Evolutionary conservation across 805 yeast species (phyloP).

Genomic region (Tetrapisispora pingtungensis): DNA sequence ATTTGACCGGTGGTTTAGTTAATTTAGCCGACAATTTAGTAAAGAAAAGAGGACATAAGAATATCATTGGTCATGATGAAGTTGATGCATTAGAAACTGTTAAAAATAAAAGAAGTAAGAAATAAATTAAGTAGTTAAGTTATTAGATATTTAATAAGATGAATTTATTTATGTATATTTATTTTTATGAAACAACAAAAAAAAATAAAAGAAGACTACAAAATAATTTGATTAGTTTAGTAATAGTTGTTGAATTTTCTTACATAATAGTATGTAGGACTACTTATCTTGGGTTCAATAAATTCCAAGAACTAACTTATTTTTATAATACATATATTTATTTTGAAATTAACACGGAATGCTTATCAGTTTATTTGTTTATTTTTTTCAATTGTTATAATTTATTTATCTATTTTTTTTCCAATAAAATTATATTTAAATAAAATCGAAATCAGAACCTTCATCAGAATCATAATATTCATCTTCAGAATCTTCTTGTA

Average conservation of each 20-base stretch:
- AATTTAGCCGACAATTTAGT: slow-evolving; percentile 72
- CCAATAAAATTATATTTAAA: slow-evolving; percentile 12
- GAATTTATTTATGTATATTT: neutral
- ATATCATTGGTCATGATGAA: slow-evolving; percentile 60
- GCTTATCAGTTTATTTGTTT: neutral
- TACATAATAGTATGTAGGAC: neutral
- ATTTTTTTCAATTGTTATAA: neutral
- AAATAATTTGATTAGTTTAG: too few relatives aligned
- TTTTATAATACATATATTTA: neutral
- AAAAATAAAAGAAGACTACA: too few relatives aligned
- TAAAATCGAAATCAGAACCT: slow-evolving; percentile 31
- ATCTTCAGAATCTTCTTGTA: slow-evolving; percentile 81
- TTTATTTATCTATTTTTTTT: neutral
- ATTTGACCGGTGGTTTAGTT: slow-evolving; percentile 67
- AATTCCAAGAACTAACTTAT: too few relatives aligned
- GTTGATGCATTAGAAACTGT: slow-evolving; percentile 60
- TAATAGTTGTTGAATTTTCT: too few relatives aligned
- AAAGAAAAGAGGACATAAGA: slow-evolving; percentile 54
- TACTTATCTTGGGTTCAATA: too few relatives aligned
- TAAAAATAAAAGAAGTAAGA: slow-evolving; percentile 24
- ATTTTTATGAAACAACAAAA: too few relatives aligned
- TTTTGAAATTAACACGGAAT: neutral
- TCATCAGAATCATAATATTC: slow-evolving; percentile 62
- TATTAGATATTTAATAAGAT: neutral
- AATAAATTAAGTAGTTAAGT: neutral